These are phyloP conservation scores for Gnaphalium uliginosum DNA, from an alignment of 129 eudicot genomes.

Conservation along the genomic window DNA sequence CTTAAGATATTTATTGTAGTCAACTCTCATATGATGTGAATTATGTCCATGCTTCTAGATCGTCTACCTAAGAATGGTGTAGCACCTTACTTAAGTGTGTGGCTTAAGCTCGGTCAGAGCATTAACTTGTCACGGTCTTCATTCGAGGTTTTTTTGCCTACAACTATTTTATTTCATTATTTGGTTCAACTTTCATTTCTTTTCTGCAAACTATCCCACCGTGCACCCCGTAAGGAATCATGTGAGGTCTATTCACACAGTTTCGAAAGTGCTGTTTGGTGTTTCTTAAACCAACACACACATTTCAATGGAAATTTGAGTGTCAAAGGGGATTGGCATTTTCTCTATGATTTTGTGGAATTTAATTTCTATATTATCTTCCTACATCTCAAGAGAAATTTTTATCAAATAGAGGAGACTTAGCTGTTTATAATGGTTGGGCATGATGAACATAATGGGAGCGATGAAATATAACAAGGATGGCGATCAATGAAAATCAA, in stretches of 20 bases:
- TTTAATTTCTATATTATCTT: background rate
- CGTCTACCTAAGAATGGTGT: conserved; percentile 2
- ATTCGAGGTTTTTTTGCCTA: background rate
- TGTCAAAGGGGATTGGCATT: background rate
- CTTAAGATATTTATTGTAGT: conserved; percentile 11
- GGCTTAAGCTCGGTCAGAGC: background rate
- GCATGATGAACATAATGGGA: conserved; percentile 6
- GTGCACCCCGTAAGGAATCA: background rate
- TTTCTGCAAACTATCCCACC: background rate
- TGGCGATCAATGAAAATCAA: too few species aligned
- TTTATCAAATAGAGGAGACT: background rate
- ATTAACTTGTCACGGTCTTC: background rate
- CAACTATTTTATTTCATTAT: background rate
- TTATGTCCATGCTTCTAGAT: conserved; percentile 1
- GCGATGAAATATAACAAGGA: too few species aligned
- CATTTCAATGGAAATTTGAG: background rate
- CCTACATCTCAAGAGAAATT: conserved; percentile 6
- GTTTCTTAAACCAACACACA: background rate
- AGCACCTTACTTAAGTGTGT: background rate
- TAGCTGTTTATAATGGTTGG: conserved; percentile 5
- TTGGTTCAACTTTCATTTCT: conserved; percentile 9
- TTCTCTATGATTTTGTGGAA: background rate
- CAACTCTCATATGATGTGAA: background rate
- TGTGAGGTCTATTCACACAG: conserved; percentile 11
- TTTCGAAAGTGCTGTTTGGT: conserved; percentile 4